A percentile compares a stretch with the other conserved stretches of the same genome.
Conservation (phyloP, 2,329 filamentous ascomycete species). For the Aspergillus sp. region DNA sequence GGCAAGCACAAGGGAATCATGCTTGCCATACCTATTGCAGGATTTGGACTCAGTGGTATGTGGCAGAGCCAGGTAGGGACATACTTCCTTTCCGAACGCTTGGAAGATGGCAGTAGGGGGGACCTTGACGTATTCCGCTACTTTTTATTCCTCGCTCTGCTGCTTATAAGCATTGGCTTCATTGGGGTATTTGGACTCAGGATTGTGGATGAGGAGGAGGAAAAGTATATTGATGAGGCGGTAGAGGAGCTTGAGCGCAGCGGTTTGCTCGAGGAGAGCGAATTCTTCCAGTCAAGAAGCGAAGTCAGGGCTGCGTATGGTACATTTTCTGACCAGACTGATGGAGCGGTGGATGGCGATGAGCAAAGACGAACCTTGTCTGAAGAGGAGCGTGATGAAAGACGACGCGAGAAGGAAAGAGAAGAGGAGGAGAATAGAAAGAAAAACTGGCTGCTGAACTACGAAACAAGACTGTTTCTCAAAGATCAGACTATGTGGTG, state of each 20-base stretch:
- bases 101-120: slow-evolving; percentile 56
- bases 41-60: slow-evolving; percentile 91
- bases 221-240: slow-evolving; percentile 79
- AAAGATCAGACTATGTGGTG: slow-evolving; percentile 93
- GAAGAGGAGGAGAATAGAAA: slow-evolving; percentile 60
- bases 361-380: slow-evolving; percentile 33
- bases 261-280: slow-evolving; percentile 67
- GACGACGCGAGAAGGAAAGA: slow-evolving; percentile 37
- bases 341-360: slow-evolving; percentile 30
- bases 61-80: slow-evolving; percentile 89
- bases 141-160: slow-evolving; percentile 75
- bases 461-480: slow-evolving; percentile 80
- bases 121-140: slow-evolving; percentile 74
- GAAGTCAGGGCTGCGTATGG: slow-evolving; percentile 42
- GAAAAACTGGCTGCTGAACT: slow-evolving; percentile 88
- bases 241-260: slow-evolving; percentile 88
- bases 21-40: slow-evolving; percentile 83
- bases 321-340: slow-evolving; percentile 37
- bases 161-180: slow-evolving; percentile 67
- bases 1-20: slow-evolving; percentile 84
- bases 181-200: slow-evolving; percentile 69
- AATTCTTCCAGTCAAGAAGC: slow-evolving; percentile 59
- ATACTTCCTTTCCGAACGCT: slow-evolving; percentile 67
- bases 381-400: slow-evolving; percentile 39
- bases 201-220: slow-evolving; percentile 72